Evolutionary conservation across 345 rosid genomes (phyloP).

Genomic region (Syzygium grande): DNA sequence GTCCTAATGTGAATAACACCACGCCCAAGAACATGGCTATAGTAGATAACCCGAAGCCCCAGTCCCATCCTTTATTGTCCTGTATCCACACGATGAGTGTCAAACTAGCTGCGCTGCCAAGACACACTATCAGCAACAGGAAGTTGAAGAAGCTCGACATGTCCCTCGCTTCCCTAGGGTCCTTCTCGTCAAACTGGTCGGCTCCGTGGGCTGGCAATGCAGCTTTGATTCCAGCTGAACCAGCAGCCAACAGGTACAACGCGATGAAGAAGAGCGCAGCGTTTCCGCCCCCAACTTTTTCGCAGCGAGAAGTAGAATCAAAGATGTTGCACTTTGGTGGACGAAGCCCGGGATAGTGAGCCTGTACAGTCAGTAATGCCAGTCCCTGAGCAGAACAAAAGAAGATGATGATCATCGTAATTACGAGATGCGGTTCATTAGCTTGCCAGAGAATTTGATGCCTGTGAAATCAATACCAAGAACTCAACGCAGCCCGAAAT

Average conservation of each 20-base stretch:
- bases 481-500: constrained; percentile 41
- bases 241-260: constrained; percentile 41
- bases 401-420: background rate
- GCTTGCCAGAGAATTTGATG: background rate
- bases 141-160: constrained; percentile 56
- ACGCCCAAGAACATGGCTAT: constrained; percentile 23
- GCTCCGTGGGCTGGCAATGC: constrained; percentile 47
- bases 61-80: constrained; percentile 51
- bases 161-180: constrained; percentile 28
- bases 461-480: constrained; percentile 17
- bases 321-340: constrained; percentile 38
- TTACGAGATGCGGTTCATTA: background rate
- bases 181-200: constrained; percentile 50
- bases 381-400: constrained; percentile 23
- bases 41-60: constrained; percentile 31
- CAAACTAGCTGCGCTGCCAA: constrained; percentile 35
- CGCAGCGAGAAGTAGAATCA: constrained; percentile 20
- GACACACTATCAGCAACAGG: constrained; percentile 22
- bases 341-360: constrained; percentile 34
- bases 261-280: constrained; percentile 29
- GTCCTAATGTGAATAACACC: constrained; percentile 21
- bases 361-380: constrained; percentile 38
- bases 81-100: constrained; percentile 48
- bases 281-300: constrained; percentile 22
- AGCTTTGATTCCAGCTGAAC: constrained; percentile 45